Conservation (phyloP, 2,329 filamentous ascomycete genomes). For the Penicillium capsulatum region DNA sequence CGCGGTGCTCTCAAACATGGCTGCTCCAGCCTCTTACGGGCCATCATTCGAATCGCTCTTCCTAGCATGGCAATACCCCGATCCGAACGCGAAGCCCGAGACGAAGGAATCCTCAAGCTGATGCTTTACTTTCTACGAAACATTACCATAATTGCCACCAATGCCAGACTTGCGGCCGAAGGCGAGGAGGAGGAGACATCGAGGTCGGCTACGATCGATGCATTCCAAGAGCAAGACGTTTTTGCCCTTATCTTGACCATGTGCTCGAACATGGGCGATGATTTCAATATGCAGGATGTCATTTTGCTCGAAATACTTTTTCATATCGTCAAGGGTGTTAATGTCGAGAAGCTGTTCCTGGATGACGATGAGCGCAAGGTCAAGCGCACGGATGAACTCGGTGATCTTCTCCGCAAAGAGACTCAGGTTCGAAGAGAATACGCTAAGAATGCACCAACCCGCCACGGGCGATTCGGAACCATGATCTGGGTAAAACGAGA, state of each 20-base stretch:
- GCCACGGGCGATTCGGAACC: slow-evolving; percentile 91
- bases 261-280: slow-evolving; percentile 87
- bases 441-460: slow-evolving; percentile 71
- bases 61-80: slow-evolving; percentile 78
- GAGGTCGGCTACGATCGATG: slow-evolving; percentile 79
- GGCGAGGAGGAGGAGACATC: slow-evolving; percentile 89
- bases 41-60: slow-evolving; percentile 73
- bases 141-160: slow-evolving; percentile 75
- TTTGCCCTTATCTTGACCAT: slow-evolving; percentile 80
- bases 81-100: slow-evolving; percentile 69
- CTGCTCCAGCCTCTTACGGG: slow-evolving; percentile 70
- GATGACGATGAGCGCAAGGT: slow-evolving; percentile 66
- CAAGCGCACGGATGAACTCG: slow-evolving; percentile 68
- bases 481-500: slow-evolving; percentile 96
- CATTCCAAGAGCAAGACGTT: slow-evolving; percentile 86
- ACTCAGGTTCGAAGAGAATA: slow-evolving; percentile 74
- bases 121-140: slow-evolving; percentile 87
- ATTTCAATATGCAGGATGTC: slow-evolving; percentile 85
- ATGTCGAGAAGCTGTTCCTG: slow-evolving; percentile 80
- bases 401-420: slow-evolving; percentile 73
- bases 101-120: slow-evolving; percentile 89
- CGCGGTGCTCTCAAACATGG: slow-evolving; percentile 80
- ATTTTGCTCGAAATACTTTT: slow-evolving; percentile 89
- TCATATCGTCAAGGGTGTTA: slow-evolving; percentile 84
- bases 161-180: slow-evolving; percentile 67